Base-by-base conservation (phyloP, 2,329 filamentous ascomycete genomes). In the Aspergillus udagawae region DNA sequence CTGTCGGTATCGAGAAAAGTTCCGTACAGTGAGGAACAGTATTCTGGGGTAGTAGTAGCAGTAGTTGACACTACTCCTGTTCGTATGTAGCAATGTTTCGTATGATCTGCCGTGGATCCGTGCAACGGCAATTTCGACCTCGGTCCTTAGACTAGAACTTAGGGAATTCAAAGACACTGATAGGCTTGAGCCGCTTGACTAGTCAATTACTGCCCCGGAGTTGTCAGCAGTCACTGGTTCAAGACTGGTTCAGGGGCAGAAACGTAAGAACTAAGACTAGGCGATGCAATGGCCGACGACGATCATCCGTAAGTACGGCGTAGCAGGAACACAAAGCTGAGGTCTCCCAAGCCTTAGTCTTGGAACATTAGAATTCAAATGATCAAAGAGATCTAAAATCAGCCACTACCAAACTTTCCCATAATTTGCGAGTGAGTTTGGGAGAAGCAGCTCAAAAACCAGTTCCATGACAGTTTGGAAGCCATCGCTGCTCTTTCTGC, bases 21-120 rank as follows among this genome's bases (percentile, higher is more conserved):
- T 49, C 49, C 59, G 49, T 51, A 35, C 49, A 53, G 23, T 55
- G 52, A 21, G 52, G 28, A 53, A 32, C 32, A 42, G 51, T 42
- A 38, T 53, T 27, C 29, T 29, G 42, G 47, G 27, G 51, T 29
- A 48, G 41, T 38, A 48, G 51, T n/a, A 17, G 32, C 32, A 38
- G 32, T 38, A 38, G 14, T 47, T 3, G 44, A 23, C 25, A 47
- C 8, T 47, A 21, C 20, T 41, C 21, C 29, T 23, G 27, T n/a
- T 20, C 20, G 38, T 42, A 32, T 45, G 44, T 54, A 25, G 49
- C 49, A 54, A 27, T 28, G 52, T 57, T 57, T 59, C 49, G 60
- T 64, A 61, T 60, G 64, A 68, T 69, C 60, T 57, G 60, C 60
- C 54, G 65, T 64, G 61, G 63, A 67, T 64, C 59, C 60, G 65